phyloP scores from a whole-genome alignment of 768 basidiomycete genomes.

The Russula compacta region DNA sequence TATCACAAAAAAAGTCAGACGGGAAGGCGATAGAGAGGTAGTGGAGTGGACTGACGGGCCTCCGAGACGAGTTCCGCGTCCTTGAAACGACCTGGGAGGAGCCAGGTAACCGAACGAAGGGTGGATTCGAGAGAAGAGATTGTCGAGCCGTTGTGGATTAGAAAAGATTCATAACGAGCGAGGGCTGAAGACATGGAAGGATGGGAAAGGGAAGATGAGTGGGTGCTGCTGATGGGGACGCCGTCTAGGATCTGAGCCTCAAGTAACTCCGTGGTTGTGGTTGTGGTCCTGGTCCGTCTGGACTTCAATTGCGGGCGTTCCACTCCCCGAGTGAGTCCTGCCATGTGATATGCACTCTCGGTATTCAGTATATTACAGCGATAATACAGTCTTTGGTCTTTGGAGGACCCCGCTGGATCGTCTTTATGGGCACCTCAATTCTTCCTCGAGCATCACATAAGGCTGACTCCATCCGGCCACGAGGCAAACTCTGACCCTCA shows the following conservation, averaged over 20 bases:
- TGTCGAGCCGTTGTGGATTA: slow-evolving; percentile 76
- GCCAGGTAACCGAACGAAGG: slow-evolving; percentile 86
- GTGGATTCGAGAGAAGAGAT: slow-evolving; percentile 86
- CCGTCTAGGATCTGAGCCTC: too few relatives aligned
- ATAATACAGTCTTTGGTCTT: too few relatives aligned
- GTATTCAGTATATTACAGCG: too few relatives aligned
- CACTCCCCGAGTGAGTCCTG: too few relatives aligned
- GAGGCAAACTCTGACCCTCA: slow-evolving; percentile 4
- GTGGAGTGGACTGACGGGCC: slow-evolving; percentile 56
- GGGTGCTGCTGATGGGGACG: background rate
- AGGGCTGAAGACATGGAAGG: slow-evolving; percentile 50
- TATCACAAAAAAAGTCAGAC: slow-evolving; percentile 26
- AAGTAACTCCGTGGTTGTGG: background rate
- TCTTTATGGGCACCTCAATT: background rate
- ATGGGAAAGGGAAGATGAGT: background rate
- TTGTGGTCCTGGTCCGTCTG: background rate
- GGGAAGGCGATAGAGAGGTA: slow-evolving; percentile 3
- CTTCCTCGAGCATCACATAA: slow-evolving; percentile 3
- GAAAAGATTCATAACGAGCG: slow-evolving; percentile 71
- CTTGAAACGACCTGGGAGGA: slow-evolving; percentile 92
- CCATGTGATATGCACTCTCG: background rate
- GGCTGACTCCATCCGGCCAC: background rate
- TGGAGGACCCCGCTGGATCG: background rate
- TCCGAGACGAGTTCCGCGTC: slow-evolving; percentile 96
- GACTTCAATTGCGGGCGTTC: background rate